Conservation (phyloP, 768 basidiomycete genomes). For the Brasilioporus rufonigricans region DNA sequence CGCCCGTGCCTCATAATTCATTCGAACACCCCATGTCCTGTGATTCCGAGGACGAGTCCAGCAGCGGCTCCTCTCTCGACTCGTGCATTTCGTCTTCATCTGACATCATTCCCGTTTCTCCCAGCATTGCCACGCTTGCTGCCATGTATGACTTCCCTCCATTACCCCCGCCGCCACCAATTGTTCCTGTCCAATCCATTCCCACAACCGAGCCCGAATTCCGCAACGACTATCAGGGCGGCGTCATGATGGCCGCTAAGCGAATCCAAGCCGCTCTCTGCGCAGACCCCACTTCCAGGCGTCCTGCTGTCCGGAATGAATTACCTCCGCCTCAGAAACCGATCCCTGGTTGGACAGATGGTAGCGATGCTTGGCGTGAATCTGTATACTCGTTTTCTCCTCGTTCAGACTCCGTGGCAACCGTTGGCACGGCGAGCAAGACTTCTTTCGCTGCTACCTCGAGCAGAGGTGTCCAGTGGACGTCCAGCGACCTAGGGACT, state of each 20-base stretch:
- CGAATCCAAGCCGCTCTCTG: constrained; percentile 50
- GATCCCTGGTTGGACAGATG: constrained; percentile 71
- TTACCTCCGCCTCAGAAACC: constrained; percentile 37
- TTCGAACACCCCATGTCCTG: constrained; percentile 24
- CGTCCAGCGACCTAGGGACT: constrained; percentile 32
- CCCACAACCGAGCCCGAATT: constrained; percentile 28
- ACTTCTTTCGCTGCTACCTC: constrained; percentile 51
- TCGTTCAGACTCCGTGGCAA: constrained; percentile 36
- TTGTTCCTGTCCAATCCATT: constrained; percentile 25
- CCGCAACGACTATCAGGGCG: constrained; percentile 48
- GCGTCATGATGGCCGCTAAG: constrained; percentile 68
- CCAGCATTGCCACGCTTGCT: constrained; percentile 39
- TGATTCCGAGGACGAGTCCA: constrained; percentile 42
- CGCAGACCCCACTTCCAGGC: constrained; percentile 39
- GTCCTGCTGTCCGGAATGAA: constrained; percentile 31
- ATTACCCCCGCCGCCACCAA: constrained; percentile 51
- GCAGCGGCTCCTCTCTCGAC: constrained; percentile 38
- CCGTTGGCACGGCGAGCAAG: constrained; percentile 28
- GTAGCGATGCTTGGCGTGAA: constrained; percentile 64
- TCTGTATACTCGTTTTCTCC: constrained; percentile 54
- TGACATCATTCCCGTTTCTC: constrained; percentile 18
- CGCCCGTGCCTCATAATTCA: constrained; percentile 42
- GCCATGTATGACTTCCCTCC: constrained; percentile 48
- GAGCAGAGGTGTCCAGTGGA: constrained; percentile 51
- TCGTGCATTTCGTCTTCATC: constrained; percentile 30